Evolutionary conservation across 78 protist species (phyloP).

Genomic region (Pigoraptor vietnamica): DNA sequence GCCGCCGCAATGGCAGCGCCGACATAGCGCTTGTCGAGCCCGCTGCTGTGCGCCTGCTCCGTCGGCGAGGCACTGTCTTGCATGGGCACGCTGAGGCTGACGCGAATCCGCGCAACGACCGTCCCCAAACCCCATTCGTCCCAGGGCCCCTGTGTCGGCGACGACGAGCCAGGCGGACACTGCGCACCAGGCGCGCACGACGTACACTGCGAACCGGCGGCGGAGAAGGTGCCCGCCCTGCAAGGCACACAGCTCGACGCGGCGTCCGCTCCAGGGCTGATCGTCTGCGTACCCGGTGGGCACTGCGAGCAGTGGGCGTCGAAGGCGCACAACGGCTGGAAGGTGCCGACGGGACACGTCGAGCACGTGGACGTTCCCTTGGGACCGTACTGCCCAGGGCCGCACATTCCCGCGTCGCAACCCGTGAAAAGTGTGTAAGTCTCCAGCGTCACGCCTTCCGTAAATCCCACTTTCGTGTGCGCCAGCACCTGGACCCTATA

Average conservation of each 20-base stretch:
- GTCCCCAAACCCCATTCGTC: background rate
- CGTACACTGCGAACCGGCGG: background rate
- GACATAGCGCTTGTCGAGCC: background rate
- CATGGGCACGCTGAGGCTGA: background rate
- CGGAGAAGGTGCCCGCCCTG: background rate
- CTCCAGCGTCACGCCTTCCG: background rate
- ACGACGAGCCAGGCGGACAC: background rate
- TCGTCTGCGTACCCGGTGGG: background rate
- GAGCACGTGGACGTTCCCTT: background rate
- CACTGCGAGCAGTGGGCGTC: background rate
- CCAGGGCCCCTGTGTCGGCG: background rate
- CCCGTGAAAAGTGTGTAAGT: background rate
- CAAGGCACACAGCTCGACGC: background rate
- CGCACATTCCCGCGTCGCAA: background rate
- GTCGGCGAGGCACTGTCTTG: background rate
- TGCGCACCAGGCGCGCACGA: background rate
- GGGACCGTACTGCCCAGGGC: background rate
- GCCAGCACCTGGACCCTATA: background rate
- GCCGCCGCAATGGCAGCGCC: background rate
- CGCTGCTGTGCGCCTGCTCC: background rate
- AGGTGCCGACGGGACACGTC: background rate
- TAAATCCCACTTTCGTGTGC: background rate
- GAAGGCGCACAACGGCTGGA: background rate
- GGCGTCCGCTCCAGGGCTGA: background rate
- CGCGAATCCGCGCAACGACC: background rate